These are phyloP conservation scores for Aspergillus sp. DNA, from an alignment of 2,329 filamentous ascomycete species.

Conservation along the genomic window DNA sequence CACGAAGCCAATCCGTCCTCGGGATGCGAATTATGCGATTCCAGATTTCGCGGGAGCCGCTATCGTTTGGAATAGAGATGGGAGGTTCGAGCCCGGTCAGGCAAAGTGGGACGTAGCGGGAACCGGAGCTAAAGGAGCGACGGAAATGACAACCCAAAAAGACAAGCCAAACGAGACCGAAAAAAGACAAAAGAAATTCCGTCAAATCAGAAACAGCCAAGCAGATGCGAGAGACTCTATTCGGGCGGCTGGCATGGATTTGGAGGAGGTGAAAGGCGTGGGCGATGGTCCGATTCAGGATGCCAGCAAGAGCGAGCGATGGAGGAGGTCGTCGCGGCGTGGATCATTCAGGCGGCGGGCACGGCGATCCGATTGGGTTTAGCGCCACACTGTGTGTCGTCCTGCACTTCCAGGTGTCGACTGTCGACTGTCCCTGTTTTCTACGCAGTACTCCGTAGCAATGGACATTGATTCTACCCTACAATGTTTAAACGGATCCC, in stretches of 20 bases:
- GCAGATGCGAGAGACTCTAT: constrained; percentile 9
- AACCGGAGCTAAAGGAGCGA: constrained; percentile 21
- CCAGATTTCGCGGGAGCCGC: background rate
- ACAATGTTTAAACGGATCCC: too few relatives aligned
- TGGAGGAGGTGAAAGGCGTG: constrained; percentile 5
- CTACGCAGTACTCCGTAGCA: too few relatives aligned
- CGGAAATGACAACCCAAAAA: constrained; percentile 8
- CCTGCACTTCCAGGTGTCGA: background rate
- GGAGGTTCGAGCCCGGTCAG: constrained; percentile 10
- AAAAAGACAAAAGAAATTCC: constrained; percentile 2
- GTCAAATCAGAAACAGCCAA: constrained; percentile 9
- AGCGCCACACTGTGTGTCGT: background rate
- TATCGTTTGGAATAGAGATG: background rate
- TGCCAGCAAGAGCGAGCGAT: constrained; percentile 8
- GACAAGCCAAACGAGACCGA: background rate
- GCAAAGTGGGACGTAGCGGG: constrained; percentile 21
- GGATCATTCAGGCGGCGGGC: background rate
- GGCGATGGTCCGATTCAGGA: constrained; percentile 11
- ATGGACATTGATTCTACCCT: too few relatives aligned
- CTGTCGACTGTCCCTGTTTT: too few relatives aligned
- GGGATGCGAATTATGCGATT: background rate
- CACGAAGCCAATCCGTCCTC: background rate
- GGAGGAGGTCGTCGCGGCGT: constrained; percentile 11
- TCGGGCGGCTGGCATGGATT: constrained; percentile 11
- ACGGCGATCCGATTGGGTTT: constrained; percentile 13